Evolutionary conservation across 345 rosid genomes (phyloP).

Genomic region (Lepidium aucheri): DNA sequence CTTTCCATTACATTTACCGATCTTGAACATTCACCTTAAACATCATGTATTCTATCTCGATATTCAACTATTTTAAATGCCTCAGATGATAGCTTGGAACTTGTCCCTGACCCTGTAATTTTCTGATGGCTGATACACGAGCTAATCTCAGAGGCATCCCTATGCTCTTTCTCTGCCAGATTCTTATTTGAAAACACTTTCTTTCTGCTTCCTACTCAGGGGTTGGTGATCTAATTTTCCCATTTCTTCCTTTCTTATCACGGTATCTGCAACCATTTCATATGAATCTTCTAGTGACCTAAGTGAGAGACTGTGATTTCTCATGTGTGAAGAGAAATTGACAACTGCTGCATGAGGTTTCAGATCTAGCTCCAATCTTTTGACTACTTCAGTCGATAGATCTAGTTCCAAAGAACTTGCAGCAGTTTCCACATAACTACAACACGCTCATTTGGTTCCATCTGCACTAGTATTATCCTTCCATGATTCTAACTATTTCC

Average conservation of each 20-base stretch:
- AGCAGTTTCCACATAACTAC: slow-evolving; percentile 29
- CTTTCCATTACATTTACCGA: slow-evolving; percentile 2
- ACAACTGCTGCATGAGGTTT: slow-evolving; percentile 13
- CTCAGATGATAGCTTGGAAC: slow-evolving; percentile 18
- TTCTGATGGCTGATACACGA: slow-evolving; percentile 25
- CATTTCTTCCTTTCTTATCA: slow-evolving; percentile 16
- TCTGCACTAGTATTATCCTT: slow-evolving; percentile 32
- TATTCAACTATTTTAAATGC: slow-evolving; percentile 8
- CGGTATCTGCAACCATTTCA: slow-evolving; percentile 7
- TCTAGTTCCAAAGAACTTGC: slow-evolving; percentile 28
- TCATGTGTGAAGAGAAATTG: slow-evolving; percentile 27
- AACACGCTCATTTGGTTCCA: slow-evolving; percentile 9
- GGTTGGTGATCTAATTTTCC: slow-evolving; percentile 17
- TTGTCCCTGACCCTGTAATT: slow-evolving; percentile 20
- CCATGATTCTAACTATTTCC: slow-evolving; percentile 68
- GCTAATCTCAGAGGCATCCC: slow-evolving; percentile 24
- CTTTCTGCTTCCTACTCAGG: slow-evolving; percentile 28
- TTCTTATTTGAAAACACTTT: slow-evolving; percentile 14
- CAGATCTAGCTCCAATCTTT: slow-evolving; percentile 17
- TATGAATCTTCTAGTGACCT: slow-evolving; percentile 25
- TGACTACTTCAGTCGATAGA: slow-evolving; percentile 10
- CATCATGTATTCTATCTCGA: slow-evolving; percentile 4
- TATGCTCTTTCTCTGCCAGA: slow-evolving; percentile 16
- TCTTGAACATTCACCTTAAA: slow-evolving; percentile 19
- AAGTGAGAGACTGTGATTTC: slow-evolving; percentile 16